A percentile compares a stretch with the other conserved stretches of the same genome.
Evolutionary conservation across 768 basidiomycete species (phyloP).

Genomic region (Boletellus sp.): DNA sequence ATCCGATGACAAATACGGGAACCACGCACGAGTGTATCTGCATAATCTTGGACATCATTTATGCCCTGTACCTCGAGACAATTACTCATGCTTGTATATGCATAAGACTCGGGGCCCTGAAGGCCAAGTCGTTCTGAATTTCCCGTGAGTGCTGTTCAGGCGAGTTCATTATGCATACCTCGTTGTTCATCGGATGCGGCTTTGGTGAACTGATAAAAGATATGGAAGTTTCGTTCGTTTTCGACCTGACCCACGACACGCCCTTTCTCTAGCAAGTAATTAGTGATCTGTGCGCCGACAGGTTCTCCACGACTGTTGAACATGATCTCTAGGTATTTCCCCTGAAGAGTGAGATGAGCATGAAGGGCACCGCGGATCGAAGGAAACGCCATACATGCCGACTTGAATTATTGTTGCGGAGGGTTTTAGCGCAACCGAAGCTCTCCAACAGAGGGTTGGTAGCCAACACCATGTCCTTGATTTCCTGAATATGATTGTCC

Average conservation of each 20-base stretch:
- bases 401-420: slow-evolving; percentile 98
- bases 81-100: slow-evolving; percentile 88
- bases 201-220: slow-evolving; percentile 99
- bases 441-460: slow-evolving; percentile 97
- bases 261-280: slow-evolving; percentile 96
- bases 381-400: slow-evolving; percentile 73
- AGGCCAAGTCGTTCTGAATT: slow-evolving; percentile 84
- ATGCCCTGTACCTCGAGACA: slow-evolving; percentile 91
- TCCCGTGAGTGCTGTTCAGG: slow-evolving; percentile 10
- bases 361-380: not conserved
- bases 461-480: slow-evolving; percentile 99
- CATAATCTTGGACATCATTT: slow-evolving; percentile 83
- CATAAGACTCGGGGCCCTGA: slow-evolving; percentile 93
- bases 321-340: slow-evolving; percentile 99
- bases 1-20: not conserved
- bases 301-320: slow-evolving; percentile 92
- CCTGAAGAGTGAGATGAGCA: slow-evolving; percentile 45
- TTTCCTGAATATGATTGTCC: slow-evolving; percentile 90
- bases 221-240: slow-evolving; percentile 96
- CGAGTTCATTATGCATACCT: slow-evolving; percentile 45
- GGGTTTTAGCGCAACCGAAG: slow-evolving; percentile 98
- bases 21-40: slow-evolving; percentile 75
- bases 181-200: slow-evolving; percentile 86
- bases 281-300: slow-evolving; percentile 96
- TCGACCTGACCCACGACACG: slow-evolving; percentile 95